A percentile compares a stretch with the other conserved stretches of the same genome.
These are phyloP conservation scores for Pichiaceae sp. DNA, from an alignment of 1,139 yeast genomes.

Conservation along the genomic window DNA sequence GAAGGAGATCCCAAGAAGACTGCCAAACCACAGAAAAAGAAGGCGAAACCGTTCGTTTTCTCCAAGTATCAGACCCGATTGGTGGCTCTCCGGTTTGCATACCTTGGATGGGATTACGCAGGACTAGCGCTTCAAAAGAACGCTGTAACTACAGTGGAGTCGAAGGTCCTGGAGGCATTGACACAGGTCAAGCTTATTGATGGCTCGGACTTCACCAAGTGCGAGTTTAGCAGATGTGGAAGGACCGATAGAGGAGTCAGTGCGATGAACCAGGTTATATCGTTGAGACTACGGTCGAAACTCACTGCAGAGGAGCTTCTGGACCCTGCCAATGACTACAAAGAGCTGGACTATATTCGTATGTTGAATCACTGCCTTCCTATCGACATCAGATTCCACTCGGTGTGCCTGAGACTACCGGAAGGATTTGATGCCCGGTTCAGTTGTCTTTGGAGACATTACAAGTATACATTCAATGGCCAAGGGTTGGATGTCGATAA, in stretches of 20 bases:
- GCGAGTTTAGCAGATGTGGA: slow-evolving; percentile 86
- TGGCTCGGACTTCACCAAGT: slow-evolving; percentile 46
- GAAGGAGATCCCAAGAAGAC: slow-evolving; percentile 26
- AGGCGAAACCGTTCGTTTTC: slow-evolving; percentile 49
- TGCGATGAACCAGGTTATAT: slow-evolving; percentile 92
- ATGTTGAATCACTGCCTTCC: slow-evolving; percentile 76
- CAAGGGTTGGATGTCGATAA: slow-evolving; percentile 48
- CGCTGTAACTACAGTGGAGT: slow-evolving; percentile 83
- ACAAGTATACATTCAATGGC: slow-evolving; percentile 65
- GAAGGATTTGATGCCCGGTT: slow-evolving; percentile 82
- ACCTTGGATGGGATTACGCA: slow-evolving; percentile 88
- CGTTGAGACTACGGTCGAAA: slow-evolving; percentile 66
- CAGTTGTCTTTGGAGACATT: slow-evolving; percentile 77
- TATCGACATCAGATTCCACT: slow-evolving; percentile 71
- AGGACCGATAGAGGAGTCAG: slow-evolving; percentile 95
- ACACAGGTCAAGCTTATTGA: slow-evolving; percentile 59
- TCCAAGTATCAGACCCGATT: slow-evolving; percentile 57
- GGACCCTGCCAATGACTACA: slow-evolving; percentile 45
- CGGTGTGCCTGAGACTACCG: slow-evolving; percentile 79
- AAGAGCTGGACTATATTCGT: slow-evolving; percentile 70
- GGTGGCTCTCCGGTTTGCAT: slow-evolving; percentile 77
- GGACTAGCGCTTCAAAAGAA: slow-evolving; percentile 83
- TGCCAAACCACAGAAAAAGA: slow-evolving; percentile 15
- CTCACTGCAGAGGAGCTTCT: slow-evolving; percentile 48
- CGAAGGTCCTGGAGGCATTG: slow-evolving; percentile 63